Base-by-base conservation (phyloP, 2,329 filamentous ascomycete species). In the Septoria linicola region DNA sequence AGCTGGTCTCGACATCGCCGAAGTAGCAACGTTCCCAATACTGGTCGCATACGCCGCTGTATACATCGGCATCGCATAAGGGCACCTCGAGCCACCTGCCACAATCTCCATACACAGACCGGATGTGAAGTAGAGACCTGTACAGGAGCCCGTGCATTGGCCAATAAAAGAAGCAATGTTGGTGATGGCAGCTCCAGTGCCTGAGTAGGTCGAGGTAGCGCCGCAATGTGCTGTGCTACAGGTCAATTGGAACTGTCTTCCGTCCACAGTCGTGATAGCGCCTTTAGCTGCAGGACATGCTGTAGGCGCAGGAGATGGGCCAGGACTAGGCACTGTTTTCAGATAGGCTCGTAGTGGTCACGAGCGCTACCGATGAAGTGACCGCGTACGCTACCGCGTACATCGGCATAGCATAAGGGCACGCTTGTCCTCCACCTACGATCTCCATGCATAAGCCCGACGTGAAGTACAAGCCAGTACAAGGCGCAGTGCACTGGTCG, bases 391-490 rank as follows among this genome's bases (percentile, higher is more conserved):
- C 41, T 21, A 27, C 41, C 10, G 30, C 34, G 19, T 44, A 44
- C 8, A 27, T 30, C 2, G 23, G 4, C 41, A 44, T 44, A 8
- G 17, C 41, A 34, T 32, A 44, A 8, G 41, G 27, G 11, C 41
- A 44, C 16, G 16, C 21, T 17, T 27, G 32, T 1, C 41, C 41
- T 1, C 41, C 41, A 16, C 27, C 41, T 1, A 34, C 30, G 5
- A 44, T 44, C 30, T 44, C 41, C 13, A 44, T 44, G 21, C 41
- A 44, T 10, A 44, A 10, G 3, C 41, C 41, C 3, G 41, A 44
- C 32, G 41, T 35, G 17, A 10, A 44, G 13, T 44, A 44, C 19
- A 44, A 25, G 4, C 27, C 41, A 7, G 19, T 35, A 21, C 41
- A 44, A 32, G 27, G 2, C 11, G 25, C 25, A 3, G 41, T 44